Evolutionary conservation across 2,329 filamentous ascomycete genomes (phyloP).

Genomic region (Rugonectria rugulosa): DNA sequence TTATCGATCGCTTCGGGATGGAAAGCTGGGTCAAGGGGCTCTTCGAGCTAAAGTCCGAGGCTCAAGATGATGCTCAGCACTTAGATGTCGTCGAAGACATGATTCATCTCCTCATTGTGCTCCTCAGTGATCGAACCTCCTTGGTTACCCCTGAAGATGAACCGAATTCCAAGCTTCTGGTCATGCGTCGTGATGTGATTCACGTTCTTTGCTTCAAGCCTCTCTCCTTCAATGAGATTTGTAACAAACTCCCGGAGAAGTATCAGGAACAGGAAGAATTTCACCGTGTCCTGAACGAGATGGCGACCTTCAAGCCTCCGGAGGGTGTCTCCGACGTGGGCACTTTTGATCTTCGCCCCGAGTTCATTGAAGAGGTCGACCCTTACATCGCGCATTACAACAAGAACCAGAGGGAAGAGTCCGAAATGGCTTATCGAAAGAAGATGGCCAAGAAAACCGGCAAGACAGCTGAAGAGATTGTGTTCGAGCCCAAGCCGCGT

Average conservation of each 20-base stretch:
- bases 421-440: constrained; percentile 86
- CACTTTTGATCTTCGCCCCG: constrained; percentile 88
- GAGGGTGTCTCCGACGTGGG: constrained; percentile 93
- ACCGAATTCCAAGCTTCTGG: constrained; percentile 68
- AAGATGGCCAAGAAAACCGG: constrained; percentile 89
- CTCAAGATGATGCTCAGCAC: constrained; percentile 86
- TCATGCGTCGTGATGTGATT: constrained; percentile 87
- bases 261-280: constrained; percentile 91
- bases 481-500: constrained; percentile 87
- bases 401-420: constrained; percentile 96
- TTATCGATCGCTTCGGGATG: constrained; percentile 92
- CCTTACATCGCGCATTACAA: constrained; percentile 96
- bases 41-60: constrained; percentile 75
- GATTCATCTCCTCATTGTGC: constrained; percentile 88
- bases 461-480: constrained; percentile 80
- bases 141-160: constrained; percentile 75
- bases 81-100: constrained; percentile 96
- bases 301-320: constrained; percentile 88
- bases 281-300: constrained; percentile 81
- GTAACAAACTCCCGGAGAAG: constrained; percentile 84
- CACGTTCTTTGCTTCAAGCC: constrained; percentile 97
- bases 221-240: constrained; percentile 91
- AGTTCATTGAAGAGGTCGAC: constrained; percentile 88
- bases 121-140: constrained; percentile 87
- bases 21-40: constrained; percentile 85